Evolutionary conservation across 176 grass and related monocot species (phyloP), one percentile per base, ranked within the genome.

Genomic region (Juncus effusus): DNA sequence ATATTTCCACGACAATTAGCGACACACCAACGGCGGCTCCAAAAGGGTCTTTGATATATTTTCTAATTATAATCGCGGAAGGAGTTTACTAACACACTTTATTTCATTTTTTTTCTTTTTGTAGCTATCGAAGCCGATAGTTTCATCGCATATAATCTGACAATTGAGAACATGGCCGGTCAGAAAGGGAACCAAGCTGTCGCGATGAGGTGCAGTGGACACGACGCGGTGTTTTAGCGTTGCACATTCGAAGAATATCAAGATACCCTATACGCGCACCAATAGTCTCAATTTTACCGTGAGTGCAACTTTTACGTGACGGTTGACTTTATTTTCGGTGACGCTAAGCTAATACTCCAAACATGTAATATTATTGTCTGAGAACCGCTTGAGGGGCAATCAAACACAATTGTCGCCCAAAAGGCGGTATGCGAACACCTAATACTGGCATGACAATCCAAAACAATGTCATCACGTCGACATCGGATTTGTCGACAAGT

Each of bases 241-340:
- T 93, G 94, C 57, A 77, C n/a, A 16, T 90, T 99, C 62, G 67
- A 84, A 3, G 94, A 88, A 0, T 80, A 87, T 73, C 94, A 99
- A 77, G 94, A 99, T 82, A 99, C 94, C 4, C 89, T 99, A 0
- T 99, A 99, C 89, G 40, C 94, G 92, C 63, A 80, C 94, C 7
- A 80, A 93, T 49, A 85, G 7, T 49, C 76, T 91, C 3, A 41
- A 51, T 99, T 93, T 82, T 99, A 87, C 83, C 75, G 83, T 39
- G 94, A 99, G 3, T 93, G 89, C 72, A 6, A 0, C 60, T 38
- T 93, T 61, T 7, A 72, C 4, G 94, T 83, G 16, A 99, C 89
- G 8, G 77, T 99, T 41, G 86, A 99, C 75, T 99, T 99, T 55
- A 73, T 99, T 78, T 99, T 99, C 53, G 94, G 94, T 81, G 3